These are phyloP conservation scores for Microascus cirrosus DNA, from an alignment of 2,329 filamentous ascomycete genomes.

Conservation along the genomic window DNA sequence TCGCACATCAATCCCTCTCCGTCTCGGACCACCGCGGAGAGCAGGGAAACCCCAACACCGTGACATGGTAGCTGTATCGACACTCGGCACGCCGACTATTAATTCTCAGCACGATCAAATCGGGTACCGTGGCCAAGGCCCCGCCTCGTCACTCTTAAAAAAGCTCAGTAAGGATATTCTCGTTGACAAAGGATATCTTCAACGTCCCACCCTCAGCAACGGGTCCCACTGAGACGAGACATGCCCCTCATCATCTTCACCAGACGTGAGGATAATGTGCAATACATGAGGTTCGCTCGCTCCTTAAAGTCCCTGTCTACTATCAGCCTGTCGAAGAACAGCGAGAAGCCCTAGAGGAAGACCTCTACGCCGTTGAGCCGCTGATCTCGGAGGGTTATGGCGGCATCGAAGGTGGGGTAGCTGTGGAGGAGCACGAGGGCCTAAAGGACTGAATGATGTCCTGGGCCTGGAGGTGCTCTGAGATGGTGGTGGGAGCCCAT, in stretches of 20 bases:
- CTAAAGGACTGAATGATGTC: background rate
- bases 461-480: slow-evolving; percentile 47
- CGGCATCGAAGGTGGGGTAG: slow-evolving; percentile 29
- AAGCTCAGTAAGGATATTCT: slow-evolving; percentile 6
- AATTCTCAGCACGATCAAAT: slow-evolving; percentile 26
- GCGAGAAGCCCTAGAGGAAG: slow-evolving; percentile 41
- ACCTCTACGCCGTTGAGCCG: slow-evolving; percentile 52
- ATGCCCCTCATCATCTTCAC: slow-evolving; percentile 11
- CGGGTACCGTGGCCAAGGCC: slow-evolving; percentile 25
- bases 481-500: slow-evolving; percentile 47
- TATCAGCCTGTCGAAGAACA: slow-evolving; percentile 36
- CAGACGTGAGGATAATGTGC: slow-evolving; percentile 13
- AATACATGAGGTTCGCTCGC: slow-evolving; percentile 7
- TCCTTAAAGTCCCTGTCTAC: slow-evolving; percentile 48
- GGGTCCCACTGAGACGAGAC: background rate
- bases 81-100: slow-evolving; percentile 25
- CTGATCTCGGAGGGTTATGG: slow-evolving; percentile 57
- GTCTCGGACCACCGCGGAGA: background rate
- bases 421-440: slow-evolving; percentile 30
- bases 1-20: background rate
- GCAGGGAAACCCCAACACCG: background rate
- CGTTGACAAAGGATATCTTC: slow-evolving; percentile 17
- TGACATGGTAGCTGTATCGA: slow-evolving; percentile 7
- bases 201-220: slow-evolving; percentile 10
- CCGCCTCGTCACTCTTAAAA: slow-evolving; percentile 3